Evolutionary conservation across 345 rosid genomes (phyloP), one percentile per base, ranked within the genome.

Genomic region (Viola odorata): DNA sequence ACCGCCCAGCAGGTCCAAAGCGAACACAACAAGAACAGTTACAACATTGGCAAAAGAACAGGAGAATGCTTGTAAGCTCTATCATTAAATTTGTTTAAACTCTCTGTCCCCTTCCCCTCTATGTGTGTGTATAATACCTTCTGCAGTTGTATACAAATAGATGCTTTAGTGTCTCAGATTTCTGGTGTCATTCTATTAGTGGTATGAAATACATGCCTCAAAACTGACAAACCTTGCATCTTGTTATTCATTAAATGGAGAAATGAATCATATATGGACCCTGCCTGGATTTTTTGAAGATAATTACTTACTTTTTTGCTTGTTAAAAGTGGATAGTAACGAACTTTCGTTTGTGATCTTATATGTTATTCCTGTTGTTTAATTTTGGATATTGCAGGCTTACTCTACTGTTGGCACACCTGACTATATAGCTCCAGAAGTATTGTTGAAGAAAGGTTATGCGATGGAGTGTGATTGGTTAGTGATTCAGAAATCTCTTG

Each of bases 381-480:
- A 50, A 61, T 6, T 4, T 57, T 65, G 40, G 63, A 58, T 66
- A 47, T 57, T 84, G 78, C 83, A 92, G 99, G 99, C 99, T 62
- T 92, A 86, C 81, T 92, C 97, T 12, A 92, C 99, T 45, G 97
- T 92, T 50, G 99, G 99, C 14, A 87, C 99, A 56, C 97, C 99
- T 10, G 98, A 92, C 71, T 89, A 89, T 73, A 92, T 92, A 57
- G 98, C 98, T 63, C 98, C 98, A 42, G 99, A 89, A 79, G 96
- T 89, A 42, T 75, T 92, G 8, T 63, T 92, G 77, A 92, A 92
- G 87, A 92, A 89, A 86, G 98, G 98, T 45, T 92, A 92, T 74
- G 98, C 77, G 52, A 80, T 92, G 96, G 99, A 92, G 76, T 92
- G 99, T 73, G 98, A 89, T 66, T 89, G 97, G 97, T 90, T 65